A percentile compares a stretch with the other conserved stretches of the same genome.
Conservation (phyloP, 1,284 basidiomycete genomes). For the Neonothopanus nambi region DNA sequence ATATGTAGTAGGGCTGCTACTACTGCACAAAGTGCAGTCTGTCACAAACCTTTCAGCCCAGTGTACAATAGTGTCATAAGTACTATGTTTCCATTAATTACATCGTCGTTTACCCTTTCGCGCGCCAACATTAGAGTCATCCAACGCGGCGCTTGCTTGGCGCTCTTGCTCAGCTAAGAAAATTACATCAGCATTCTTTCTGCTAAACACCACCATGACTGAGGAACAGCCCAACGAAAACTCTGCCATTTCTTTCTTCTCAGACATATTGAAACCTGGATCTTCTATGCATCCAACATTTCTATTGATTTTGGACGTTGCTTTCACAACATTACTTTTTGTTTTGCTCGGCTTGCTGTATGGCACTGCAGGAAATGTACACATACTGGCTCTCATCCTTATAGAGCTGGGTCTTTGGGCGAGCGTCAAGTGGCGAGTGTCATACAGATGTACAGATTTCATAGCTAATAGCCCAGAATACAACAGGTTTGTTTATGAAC, state of each 20-base stretch:
- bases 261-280: slow-evolving; percentile 64
- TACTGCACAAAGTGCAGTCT: no score
- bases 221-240: not conserved
- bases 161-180: no score
- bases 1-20: no score
- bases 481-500: slow-evolving; percentile 54
- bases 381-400: slow-evolving; percentile 60
- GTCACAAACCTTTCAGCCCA: no score
- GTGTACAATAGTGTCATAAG: no score
- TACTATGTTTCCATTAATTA: no score
- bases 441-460: slow-evolving; percentile 17
- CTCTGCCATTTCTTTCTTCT: slow-evolving; percentile 38
- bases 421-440: slow-evolving; percentile 72
- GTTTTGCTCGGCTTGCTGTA: slow-evolving; percentile 58
- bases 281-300: slow-evolving; percentile 73
- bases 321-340: slow-evolving; percentile 55
- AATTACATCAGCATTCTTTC: not conserved
- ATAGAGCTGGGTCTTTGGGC: slow-evolving; percentile 71
- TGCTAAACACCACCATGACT: not conserved
- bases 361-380: slow-evolving; percentile 59
- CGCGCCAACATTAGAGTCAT: no score
- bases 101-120: no score
- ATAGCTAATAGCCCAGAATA: slow-evolving; percentile 25
- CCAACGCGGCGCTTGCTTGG: no score
- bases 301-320: slow-evolving; percentile 61